phyloP scores from a whole-genome alignment of 768 basidiomycete species.

The Phlebiopsis flavidoalba region DNA sequence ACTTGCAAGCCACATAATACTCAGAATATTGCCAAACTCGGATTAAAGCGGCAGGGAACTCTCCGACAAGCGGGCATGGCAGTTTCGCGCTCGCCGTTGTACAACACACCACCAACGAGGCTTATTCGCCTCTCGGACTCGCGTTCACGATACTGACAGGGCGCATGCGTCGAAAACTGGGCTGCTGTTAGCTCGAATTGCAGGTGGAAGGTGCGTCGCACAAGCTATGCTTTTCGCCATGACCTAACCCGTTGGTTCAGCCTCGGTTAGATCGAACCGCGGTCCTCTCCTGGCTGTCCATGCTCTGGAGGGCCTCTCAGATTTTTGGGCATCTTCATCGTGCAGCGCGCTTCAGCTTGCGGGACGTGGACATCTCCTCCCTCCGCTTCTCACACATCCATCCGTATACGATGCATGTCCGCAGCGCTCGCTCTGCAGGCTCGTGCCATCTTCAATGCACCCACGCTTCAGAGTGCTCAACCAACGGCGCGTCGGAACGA shows the following conservation, averaged over 20 bases:
- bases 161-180: not conserved
- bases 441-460: slow-evolving; percentile 4
- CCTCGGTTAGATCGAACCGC: slow-evolving; percentile 33
- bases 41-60: not conserved
- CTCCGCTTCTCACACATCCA: not conserved
- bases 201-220: slow-evolving; percentile 9
- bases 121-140: not conserved
- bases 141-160: not conserved
- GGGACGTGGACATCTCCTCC: slow-evolving; percentile 12
- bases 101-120: not conserved
- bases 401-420: slow-evolving; percentile 8
- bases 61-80: not conserved
- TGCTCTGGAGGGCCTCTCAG: slow-evolving; percentile 62
- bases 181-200: not conserved
- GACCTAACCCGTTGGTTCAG: slow-evolving; percentile 16
- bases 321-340: slow-evolving; percentile 49
- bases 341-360: slow-evolving; percentile 23
- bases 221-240: not conserved
- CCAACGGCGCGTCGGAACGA: not conserved
- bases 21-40: not conserved
- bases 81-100: not conserved
- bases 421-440: slow-evolving; percentile 7
- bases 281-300: slow-evolving; percentile 53
- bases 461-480: not conserved
- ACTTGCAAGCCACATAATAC: not conserved